Base-by-base conservation (phyloP, 192 early-diverging fungal genomes). In the Rhizoclosmatium sp. region DNA sequence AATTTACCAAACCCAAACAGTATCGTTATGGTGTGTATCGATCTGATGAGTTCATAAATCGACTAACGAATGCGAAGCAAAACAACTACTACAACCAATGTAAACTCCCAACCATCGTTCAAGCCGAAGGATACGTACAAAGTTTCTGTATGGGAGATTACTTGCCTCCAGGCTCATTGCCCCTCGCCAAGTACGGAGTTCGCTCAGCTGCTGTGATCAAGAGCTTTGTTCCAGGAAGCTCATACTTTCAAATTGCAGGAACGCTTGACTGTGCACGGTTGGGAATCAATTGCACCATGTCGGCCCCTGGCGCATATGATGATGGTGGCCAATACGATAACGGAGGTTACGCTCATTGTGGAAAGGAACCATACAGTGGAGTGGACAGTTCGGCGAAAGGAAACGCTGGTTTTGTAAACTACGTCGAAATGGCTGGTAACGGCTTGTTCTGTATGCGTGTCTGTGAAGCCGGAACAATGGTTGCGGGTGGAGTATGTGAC, bases 341-440 rank as follows among this genome's bases (percentile, higher is more conserved):
- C 47, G 46, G 79, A 74, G 39, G 41, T 12, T 69, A 46, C 45
- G 4, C n/a, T 16, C 54, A 60, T 21, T 83, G 82, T 69, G 82
- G 82, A n/a, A 83, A 83, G 67, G 72, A 78, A 39, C 82, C 82
- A 16, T 83, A 83, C 59, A 78, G 74, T 59, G 82, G 82, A 31
- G 75, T 76, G 21, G 75, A 76, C 41, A 31, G 1, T 4, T 31
- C 46, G 3, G 39, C 75, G 7, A 47, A 7, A 14, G 62, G 65
- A 47, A 76, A 76, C 48, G 62, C 75, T 51, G 75, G 75, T 3
- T 49, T 76, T 10, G 7, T 21, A 3, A 14, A 66, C n/a, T 83
- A 83, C 59, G 76, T 83, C 44, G 69, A 78, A 58, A 75, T 79
- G 69, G 82, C 82, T 59, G 82, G 82, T 59, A 64, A 84, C 71